Conservation (phyloP, 2,329 filamentous ascomycete species). For the Fusarium transvaalense region DNA sequence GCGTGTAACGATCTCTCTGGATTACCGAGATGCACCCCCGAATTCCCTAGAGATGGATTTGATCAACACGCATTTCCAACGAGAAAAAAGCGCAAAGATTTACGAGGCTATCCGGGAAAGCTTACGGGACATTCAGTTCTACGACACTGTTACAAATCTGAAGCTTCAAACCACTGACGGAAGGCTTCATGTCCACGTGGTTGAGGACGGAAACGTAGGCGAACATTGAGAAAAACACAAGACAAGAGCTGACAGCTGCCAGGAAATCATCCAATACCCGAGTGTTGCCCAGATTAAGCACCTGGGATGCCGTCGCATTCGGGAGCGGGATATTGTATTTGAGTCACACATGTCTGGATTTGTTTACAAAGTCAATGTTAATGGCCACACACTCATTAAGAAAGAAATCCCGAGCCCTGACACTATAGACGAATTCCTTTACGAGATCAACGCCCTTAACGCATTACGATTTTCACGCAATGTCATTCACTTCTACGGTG, state of each 20-base stretch:
- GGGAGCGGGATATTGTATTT: conserved; percentile 83
- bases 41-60: conserved; percentile 90
- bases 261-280: conserved; percentile 92
- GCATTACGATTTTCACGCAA: conserved; percentile 77
- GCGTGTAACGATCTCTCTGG: conserved; percentile 90
- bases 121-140: conserved; percentile 93
- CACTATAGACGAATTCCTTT: conserved; percentile 94
- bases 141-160: conserved; percentile 94
- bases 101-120: conserved; percentile 96
- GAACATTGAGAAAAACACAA: neutral
- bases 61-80: conserved; percentile 80
- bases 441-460: conserved; percentile 96
- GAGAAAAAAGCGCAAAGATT: conserved; percentile 92
- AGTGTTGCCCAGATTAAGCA: conserved; percentile 79
- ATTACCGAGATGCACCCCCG: conserved; percentile 84
- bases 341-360: conserved; percentile 96
- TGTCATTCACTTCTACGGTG: conserved; percentile 87
- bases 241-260: conserved; percentile 31
- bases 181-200: conserved; percentile 93
- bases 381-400: conserved; percentile 82
- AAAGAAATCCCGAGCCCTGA: conserved; percentile 98
- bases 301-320: conserved; percentile 72
- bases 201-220: conserved; percentile 88
- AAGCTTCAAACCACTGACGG: conserved; percentile 91
- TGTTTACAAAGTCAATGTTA: conserved; percentile 89